Percentiles rank a stretch among this genome's conserved stretches.
Conservation (phyloP, 164 flowering plant genomes). For the Stephania yunnanensis region DNA sequence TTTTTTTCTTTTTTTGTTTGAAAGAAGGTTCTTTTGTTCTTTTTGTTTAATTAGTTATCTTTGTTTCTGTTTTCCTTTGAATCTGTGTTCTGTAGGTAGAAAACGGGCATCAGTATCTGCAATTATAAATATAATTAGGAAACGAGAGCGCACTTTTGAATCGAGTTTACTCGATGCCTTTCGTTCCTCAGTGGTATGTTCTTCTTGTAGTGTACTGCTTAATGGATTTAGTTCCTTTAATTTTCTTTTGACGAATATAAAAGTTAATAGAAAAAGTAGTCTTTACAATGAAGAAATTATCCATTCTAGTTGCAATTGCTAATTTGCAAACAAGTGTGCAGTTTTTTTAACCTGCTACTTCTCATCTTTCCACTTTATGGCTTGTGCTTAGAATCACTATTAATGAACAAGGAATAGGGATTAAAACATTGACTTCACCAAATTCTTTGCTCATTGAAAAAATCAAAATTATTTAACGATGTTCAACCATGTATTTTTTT, state of each 20-base stretch:
- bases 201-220: too few relatives aligned
- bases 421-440: too few relatives aligned
- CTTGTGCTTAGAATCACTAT: too few relatives aligned
- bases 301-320: background rate
- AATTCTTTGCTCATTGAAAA: too few relatives aligned
- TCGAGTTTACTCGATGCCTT: constrained; percentile 31
- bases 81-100: constrained; percentile 28
- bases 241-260: background rate
- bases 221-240: too few relatives aligned
- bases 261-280: too few relatives aligned
- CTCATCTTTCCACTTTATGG: background rate
- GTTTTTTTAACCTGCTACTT: background rate
- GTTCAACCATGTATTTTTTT: too few relatives aligned
- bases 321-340: background rate
- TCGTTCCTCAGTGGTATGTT: constrained; percentile 39
- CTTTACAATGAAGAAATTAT: too few relatives aligned
- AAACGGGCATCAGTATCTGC: constrained; percentile 27
- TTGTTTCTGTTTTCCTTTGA: background rate
- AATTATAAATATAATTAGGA: constrained; percentile 39
- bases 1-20: background rate
- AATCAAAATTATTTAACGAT: too few relatives aligned
- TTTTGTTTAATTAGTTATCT: background rate
- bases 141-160: constrained; percentile 49
- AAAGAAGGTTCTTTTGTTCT: background rate
- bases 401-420: too few relatives aligned